These are phyloP conservation scores for Coniochaeta sp. DNA, from an alignment of 2,329 filamentous ascomycete genomes.

Conservation along the genomic window DNA sequence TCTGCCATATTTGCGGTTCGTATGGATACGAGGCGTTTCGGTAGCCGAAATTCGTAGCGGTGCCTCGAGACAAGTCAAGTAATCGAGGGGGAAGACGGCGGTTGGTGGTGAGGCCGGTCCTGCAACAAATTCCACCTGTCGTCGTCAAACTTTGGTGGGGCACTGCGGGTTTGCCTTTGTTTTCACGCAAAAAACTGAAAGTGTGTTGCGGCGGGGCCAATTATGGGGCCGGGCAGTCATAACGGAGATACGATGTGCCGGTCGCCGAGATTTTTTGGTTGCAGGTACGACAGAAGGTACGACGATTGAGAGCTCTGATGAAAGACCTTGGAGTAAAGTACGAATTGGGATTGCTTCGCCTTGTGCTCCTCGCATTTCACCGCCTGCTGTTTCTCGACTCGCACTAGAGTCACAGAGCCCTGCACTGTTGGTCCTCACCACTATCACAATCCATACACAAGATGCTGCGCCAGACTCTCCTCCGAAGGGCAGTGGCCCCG, in stretches of 20 bases:
- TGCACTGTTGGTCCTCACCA: not conserved
- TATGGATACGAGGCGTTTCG: not conserved
- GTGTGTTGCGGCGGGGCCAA: not conserved
- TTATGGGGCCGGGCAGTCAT: not conserved
- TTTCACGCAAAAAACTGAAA: not conserved
- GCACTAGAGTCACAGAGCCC: not conserved
- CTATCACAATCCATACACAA: not conserved
- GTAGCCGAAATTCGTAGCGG: not conserved
- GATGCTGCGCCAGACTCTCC: constrained; percentile 10
- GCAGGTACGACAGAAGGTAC: not conserved
- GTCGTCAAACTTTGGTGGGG: constrained; percentile 1
- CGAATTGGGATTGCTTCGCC: not conserved
- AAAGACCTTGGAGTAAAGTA: not conserved
- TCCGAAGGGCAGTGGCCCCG: constrained; percentile 7
- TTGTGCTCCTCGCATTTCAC: not conserved
- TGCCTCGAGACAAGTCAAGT: not conserved
- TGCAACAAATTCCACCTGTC: not conserved
- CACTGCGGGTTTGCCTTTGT: not conserved
- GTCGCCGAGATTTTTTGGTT: not conserved
- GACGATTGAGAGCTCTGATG: not conserved
- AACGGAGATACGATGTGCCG: not conserved
- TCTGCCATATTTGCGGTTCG: constrained; percentile 21
- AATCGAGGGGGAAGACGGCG: constrained; percentile 4
- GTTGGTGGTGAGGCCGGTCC: constrained; percentile 2
- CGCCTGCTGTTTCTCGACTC: not conserved